Evolutionary conservation across 257 asterid species (phyloP).

Genomic region (Coffea eugenioides): DNA sequence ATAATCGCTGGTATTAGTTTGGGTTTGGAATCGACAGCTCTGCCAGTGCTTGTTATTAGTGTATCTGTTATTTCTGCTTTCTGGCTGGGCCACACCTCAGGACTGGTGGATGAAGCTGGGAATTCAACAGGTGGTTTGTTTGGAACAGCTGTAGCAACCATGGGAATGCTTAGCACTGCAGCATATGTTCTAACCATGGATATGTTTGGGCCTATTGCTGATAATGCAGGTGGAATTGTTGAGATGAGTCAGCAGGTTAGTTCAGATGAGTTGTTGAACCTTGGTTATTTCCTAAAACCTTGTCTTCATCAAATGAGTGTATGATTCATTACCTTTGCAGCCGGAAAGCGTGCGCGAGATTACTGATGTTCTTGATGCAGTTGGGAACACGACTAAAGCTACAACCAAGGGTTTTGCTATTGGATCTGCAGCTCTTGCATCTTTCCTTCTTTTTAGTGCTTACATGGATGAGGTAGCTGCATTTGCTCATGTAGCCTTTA

Average conservation of each 20-base stretch:
- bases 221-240: conserved; percentile 99
- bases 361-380: conserved; percentile 97
- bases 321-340: conserved; percentile 38
- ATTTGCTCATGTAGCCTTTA: conserved; percentile 64
- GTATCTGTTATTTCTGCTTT: conserved; percentile 76
- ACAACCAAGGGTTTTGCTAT: conserved; percentile 99
- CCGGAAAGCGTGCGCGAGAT: conserved; percentile 98
- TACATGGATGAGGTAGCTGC: conserved; percentile 98
- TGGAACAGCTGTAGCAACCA: conserved; percentile 99
- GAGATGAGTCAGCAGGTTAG: conserved; percentile 99
- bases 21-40: conserved; percentile 99
- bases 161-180: conserved; percentile 99
- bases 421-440: conserved; percentile 99
- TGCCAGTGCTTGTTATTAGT: conserved; percentile 93
- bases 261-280: background rate
- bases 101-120: conserved; percentile 89
- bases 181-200: conserved; percentile 99
- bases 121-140: conserved; percentile 96
- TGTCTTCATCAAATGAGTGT: background rate
- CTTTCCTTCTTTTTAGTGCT: conserved; percentile 97
- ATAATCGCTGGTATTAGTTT: conserved; percentile 98
- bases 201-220: conserved; percentile 99
- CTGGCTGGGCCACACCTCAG: conserved; percentile 98
- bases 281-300: background rate
- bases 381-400: conserved; percentile 99